Evolutionary conservation across 176 grass and related monocot species (phyloP).

Genomic region (Pharus latifolius): DNA sequence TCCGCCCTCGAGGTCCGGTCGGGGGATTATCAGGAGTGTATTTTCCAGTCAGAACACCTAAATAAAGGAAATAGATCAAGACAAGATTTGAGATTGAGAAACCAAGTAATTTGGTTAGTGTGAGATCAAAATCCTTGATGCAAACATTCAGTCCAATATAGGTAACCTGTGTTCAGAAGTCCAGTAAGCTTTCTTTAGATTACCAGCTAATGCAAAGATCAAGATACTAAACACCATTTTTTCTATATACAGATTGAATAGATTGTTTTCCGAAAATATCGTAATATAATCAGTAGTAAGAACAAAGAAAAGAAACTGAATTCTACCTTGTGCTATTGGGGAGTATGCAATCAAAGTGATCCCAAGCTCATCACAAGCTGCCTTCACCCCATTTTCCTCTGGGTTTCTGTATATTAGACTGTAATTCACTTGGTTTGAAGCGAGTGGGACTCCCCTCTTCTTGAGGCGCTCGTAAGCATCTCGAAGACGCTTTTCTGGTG

Average conservation of each 20-base stretch:
- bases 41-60: slow-evolving; percentile 41
- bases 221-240: too few species aligned
- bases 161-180: too few species aligned
- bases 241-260: too few species aligned
- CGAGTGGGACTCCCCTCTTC: slow-evolving; percentile 32
- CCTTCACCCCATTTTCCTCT: slow-evolving; percentile 67
- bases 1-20: slow-evolving; percentile 15
- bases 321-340: slow-evolving; percentile 62
- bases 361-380: slow-evolving; percentile 64
- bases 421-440: slow-evolving; percentile 82
- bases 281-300: neutral
- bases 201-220: too few species aligned
- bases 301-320: neutral
- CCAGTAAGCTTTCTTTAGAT: too few species aligned
- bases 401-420: slow-evolving; percentile 64
- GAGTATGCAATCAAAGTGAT: slow-evolving; percentile 76
- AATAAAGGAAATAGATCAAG: neutral
- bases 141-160: too few species aligned
- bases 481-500: slow-evolving; percentile 1
- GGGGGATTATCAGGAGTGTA: slow-evolving; percentile 37
- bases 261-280: neutral
- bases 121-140: too few species aligned
- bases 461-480: slow-evolving; percentile 20
- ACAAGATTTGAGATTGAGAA: neutral
- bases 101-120: too few species aligned